These are phyloP conservation scores for Alternaria arbusti DNA, from an alignment of 2,329 filamentous ascomycete species.

Conservation along the genomic window DNA sequence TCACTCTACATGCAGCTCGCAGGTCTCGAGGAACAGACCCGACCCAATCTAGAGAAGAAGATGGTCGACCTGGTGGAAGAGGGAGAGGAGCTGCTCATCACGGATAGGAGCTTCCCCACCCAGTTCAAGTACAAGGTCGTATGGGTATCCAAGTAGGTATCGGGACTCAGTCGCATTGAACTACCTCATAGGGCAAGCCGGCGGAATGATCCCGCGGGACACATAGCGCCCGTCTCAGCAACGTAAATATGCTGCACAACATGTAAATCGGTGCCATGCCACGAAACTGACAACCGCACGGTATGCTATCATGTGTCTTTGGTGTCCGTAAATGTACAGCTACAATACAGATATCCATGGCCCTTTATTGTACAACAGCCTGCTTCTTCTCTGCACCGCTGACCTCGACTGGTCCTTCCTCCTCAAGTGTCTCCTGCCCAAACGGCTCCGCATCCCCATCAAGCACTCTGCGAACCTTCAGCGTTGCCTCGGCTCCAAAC, in stretches of 20 bases:
- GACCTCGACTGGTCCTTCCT: not conserved
- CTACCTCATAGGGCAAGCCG: not conserved
- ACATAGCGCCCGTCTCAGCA: not conserved
- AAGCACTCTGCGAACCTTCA: conserved; percentile 32
- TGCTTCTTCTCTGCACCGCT: conserved; percentile 4
- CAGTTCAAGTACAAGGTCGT: conserved; percentile 68
- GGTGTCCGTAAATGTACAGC: conserved; percentile 7
- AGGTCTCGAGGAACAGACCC: conserved; percentile 81
- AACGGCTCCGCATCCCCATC: conserved; percentile 29
- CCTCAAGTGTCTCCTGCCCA: conserved; percentile 20
- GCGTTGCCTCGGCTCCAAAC: conserved; percentile 38
- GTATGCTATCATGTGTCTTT: not conserved
- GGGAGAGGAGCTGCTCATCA: conserved; percentile 89
- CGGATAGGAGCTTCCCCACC: conserved; percentile 85
- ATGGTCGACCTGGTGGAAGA: conserved; percentile 77
- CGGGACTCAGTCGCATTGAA: not conserved
- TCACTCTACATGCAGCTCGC: conserved; percentile 92
- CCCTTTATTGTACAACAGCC: conserved; percentile 5
- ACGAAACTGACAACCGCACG: not conserved
- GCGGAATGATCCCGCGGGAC: not conserved
- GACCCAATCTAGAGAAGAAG: conserved; percentile 80
- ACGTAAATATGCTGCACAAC: not conserved
- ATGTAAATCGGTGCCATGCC: not conserved
- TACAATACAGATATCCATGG: conserved; percentile 12
- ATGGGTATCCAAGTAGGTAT: conserved; percentile 42